Evolutionary conservation across 2,329 filamentous ascomycete genomes (phyloP).

Genomic region (Thielaviopsis punctulata): DNA sequence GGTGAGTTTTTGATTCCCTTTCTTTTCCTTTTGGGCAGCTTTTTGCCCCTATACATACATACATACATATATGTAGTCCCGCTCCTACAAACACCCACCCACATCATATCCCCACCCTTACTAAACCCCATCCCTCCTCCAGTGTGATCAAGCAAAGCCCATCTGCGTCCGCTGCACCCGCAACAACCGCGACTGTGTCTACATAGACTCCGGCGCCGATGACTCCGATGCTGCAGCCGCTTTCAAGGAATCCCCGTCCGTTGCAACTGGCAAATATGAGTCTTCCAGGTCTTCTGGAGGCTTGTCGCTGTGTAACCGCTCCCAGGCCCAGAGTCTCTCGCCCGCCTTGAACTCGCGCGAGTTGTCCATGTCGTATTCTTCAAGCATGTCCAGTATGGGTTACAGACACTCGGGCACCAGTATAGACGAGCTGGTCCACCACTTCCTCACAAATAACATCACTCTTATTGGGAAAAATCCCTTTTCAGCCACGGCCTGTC

Average conservation of each 20-base stretch:
- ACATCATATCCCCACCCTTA: no score
- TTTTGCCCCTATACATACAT: neutral
- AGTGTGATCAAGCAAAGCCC: conserved; percentile 15
- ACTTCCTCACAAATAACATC: conserved; percentile 11
- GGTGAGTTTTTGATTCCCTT: conserved; percentile 11
- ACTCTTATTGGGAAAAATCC: conserved; percentile 12
- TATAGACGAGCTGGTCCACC: conserved; percentile 8
- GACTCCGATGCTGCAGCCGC: neutral
- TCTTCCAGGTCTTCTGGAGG: neutral
- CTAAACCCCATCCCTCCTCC: no score
- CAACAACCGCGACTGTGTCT: conserved; percentile 13
- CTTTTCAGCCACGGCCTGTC: conserved; percentile 11
- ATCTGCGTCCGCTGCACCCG: conserved; percentile 14
- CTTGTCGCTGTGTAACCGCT: neutral
- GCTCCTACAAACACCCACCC: no score
- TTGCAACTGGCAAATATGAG: neutral
- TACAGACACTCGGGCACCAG: conserved; percentile 5
- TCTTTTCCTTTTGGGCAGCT: neutral
- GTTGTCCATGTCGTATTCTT: conserved; percentile 7
- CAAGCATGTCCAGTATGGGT: conserved; percentile 4
- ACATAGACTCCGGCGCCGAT: neutral
- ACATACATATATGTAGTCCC: no score
- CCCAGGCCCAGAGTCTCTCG: neutral
- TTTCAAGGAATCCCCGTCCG: neutral
- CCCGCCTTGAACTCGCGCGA: conserved; percentile 1